Evolutionary conservation across 2,329 filamentous ascomycete species (phyloP).

Genomic region (Penicillium sp.): DNA sequence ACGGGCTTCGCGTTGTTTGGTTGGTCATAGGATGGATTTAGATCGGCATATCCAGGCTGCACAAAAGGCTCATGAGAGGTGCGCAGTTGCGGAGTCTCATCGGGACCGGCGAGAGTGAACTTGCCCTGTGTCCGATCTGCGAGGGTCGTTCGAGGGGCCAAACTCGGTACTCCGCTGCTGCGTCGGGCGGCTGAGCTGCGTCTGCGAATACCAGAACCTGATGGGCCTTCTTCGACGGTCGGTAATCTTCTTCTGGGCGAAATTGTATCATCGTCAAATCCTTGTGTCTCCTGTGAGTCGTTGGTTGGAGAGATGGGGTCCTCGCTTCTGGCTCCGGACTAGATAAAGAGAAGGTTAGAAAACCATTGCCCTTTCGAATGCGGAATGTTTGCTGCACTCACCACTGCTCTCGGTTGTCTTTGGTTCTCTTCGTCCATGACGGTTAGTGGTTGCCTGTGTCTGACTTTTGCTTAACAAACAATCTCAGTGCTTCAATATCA

Average conservation of each 20-base stretch:
- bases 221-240: constrained; percentile 6
- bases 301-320: constrained; percentile 14
- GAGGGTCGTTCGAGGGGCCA: constrained; percentile 30
- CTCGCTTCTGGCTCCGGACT: constrained; percentile 13
- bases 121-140: constrained; percentile 31
- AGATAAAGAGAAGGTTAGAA: not conserved
- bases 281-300: constrained; percentile 3
- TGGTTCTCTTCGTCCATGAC: constrained; percentile 17
- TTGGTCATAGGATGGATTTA: constrained; percentile 59
- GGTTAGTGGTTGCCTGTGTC: not conserved
- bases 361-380: not conserved
- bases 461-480: not conserved
- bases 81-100: constrained; percentile 33
- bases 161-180: constrained; percentile 25
- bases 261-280: constrained; percentile 11
- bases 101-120: constrained; percentile 37
- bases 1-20: constrained; percentile 53
- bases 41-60: constrained; percentile 55
- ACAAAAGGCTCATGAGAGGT: constrained; percentile 49
- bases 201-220: constrained; percentile 20
- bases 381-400: not conserved
- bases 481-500: not conserved
- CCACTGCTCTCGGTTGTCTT: constrained; percentile 13
- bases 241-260: constrained; percentile 17
- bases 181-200: constrained; percentile 25